Evolutionary conservation across 148 eudicot species (phyloP), one percentile per base, ranked within the genome.

Genomic region (Linanthus parryae): DNA sequence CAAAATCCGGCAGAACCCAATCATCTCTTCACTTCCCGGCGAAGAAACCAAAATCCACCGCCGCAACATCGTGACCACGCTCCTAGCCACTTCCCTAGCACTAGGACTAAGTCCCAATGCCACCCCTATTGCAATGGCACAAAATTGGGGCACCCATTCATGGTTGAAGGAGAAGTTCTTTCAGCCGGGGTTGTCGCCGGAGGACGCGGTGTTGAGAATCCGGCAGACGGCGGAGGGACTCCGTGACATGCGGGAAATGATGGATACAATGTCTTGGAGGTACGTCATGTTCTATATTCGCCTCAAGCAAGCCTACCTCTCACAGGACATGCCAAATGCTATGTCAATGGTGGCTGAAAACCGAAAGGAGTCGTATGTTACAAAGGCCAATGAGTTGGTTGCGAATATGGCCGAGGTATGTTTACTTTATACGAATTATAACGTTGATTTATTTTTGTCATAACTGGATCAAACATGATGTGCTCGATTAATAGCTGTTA

Each of bases 191-290:
- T 59, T 89, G 48, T 84, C 94, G 13, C 87, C 97, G 0, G 97
- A 89, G 24, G 87, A 85, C 14, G 84, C 97, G 4, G 87, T 64
- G 23, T 74, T 77, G 2, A 54, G 97, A 48, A 85, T 89, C 1
- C 64, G 69, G 27, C 81, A 84, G 47, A 84, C 97, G 0, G 86
- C 94, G 0, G 84, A 88, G 31, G 97, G 94, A 18, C 62, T 89
- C 5, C 97, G 82, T 48, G 62, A 79, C 49, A 55, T 89, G 6
- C 62, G 84, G 66, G 79, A 73, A 24, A 89, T 89, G 97, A 45
- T 89, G 63, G 97, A 89, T 16, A 78, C 84, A 14, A 82, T 75
- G 90, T 75, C 97, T 7, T 89, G 97, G 97, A 75, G 88, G 79
- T 89, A 82, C 41, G 71, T 89, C 8, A 44, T 89, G 49, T 88